Conservation (phyloP, 805 yeast species). For the Candida ipomoeae region DNA sequence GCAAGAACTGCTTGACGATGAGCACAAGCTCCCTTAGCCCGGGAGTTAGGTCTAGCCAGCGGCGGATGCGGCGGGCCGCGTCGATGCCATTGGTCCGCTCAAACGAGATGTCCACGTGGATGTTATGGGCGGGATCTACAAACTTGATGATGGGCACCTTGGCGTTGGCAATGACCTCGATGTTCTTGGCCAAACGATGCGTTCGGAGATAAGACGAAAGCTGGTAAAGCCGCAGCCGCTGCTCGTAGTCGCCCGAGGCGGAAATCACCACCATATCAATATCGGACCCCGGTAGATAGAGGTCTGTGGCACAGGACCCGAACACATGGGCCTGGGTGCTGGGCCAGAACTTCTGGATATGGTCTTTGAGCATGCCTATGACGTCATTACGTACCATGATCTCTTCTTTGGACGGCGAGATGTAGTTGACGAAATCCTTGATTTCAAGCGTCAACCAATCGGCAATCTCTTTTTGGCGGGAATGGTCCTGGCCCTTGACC, state of each 20-base stretch:
- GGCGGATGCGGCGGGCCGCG: conserved; percentile 73
- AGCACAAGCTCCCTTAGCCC: conserved; percentile 80
- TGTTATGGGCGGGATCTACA: conserved; percentile 63
- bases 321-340: conserved; percentile 78
- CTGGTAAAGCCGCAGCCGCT: conserved; percentile 63
- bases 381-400: conserved; percentile 62
- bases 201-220: conserved; percentile 66
- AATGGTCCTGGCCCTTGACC: conserved; percentile 75
- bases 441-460: conserved; percentile 88
- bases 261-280: conserved; percentile 88
- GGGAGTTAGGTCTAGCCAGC: conserved; percentile 70
- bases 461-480: conserved; percentile 69
- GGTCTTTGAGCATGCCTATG: conserved; percentile 53
- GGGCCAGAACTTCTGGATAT: conserved; percentile 61
- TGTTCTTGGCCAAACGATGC: conserved; percentile 57
- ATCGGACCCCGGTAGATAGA: conserved; percentile 92
- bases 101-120: conserved; percentile 86
- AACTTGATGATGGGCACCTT: conserved; percentile 93
- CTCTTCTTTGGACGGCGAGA: conserved; percentile 79
- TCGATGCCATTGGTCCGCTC: conserved; percentile 78
- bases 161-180: conserved; percentile 85
- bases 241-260: conserved; percentile 52
- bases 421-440: conserved; percentile 75
- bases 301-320: conserved; percentile 92
- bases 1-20: conserved; percentile 78